Percentiles rank a stretch among this genome's conserved stretches.
Conservation (phyloP, 352 stramenopile species). For the Globisporangium nagaii region DNA sequence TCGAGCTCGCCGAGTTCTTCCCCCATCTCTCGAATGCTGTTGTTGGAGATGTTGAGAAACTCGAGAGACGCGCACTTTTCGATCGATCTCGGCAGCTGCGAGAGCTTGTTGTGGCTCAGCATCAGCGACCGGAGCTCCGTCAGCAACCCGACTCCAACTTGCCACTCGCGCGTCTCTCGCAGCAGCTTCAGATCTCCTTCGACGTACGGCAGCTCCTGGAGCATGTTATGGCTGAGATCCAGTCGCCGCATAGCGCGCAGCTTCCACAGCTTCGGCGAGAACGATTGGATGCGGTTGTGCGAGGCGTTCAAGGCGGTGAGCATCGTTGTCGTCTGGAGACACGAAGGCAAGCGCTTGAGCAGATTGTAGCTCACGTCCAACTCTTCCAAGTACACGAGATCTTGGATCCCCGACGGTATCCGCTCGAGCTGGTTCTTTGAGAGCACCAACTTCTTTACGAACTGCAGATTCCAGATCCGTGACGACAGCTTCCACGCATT, state of each 20-base stretch:
- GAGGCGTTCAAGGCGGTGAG: slow-evolving; percentile 40
- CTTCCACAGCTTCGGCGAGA: slow-evolving; percentile 70
- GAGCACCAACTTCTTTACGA: slow-evolving; percentile 34
- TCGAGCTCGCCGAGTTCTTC: slow-evolving; percentile 35
- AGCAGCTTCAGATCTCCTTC: slow-evolving; percentile 66
- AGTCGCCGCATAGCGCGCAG: slow-evolving; percentile 36
- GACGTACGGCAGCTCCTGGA: slow-evolving; percentile 51
- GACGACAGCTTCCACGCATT: slow-evolving; percentile 50
- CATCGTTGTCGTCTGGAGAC: slow-evolving; percentile 54
- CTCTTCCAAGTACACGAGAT: slow-evolving; percentile 45
- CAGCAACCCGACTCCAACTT: slow-evolving; percentile 55
- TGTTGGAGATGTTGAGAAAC: slow-evolving; percentile 47
- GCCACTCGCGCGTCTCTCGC: slow-evolving; percentile 67
- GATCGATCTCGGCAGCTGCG: slow-evolving; percentile 36
- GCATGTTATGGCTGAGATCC: slow-evolving; percentile 46
- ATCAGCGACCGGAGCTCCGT: slow-evolving; percentile 30
- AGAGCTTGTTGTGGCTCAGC: slow-evolving; percentile 51
- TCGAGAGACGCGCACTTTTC: slow-evolving; percentile 37
- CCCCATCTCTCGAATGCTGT: slow-evolving; percentile 27
- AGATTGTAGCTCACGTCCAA: slow-evolving; percentile 59
- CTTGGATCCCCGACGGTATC: slow-evolving; percentile 68
- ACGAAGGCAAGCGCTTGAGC: slow-evolving; percentile 51
- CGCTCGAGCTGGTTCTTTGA: slow-evolving; percentile 45
- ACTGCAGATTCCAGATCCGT: slow-evolving; percentile 66
- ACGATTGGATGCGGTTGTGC: slow-evolving; percentile 49